Percentiles rank a stretch among this genome's conserved stretches.
Evolutionary conservation across 352 stramenopile genomes (phyloP).

Genomic region (Elongisporangium undulatum): DNA sequence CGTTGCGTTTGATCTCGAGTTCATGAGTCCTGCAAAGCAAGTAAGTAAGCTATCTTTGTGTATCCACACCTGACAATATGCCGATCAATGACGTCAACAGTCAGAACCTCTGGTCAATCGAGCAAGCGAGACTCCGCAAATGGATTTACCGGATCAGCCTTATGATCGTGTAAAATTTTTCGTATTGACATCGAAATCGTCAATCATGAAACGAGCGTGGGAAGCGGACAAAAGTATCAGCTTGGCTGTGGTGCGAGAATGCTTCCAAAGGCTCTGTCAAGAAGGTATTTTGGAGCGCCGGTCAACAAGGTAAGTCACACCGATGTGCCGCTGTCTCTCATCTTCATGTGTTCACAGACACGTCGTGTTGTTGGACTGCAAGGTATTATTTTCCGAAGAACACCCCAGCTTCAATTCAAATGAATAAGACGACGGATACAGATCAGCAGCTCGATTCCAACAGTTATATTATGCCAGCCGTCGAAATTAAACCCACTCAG

Average conservation of each 20-base stretch:
- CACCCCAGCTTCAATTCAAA: neutral
- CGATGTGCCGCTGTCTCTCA: neutral
- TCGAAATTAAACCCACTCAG: neutral
- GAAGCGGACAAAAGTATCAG: slow-evolving; percentile 2
- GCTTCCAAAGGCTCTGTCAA: slow-evolving; percentile 13
- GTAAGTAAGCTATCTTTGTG: neutral
- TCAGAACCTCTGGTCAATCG: neutral
- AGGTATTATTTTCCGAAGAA: neutral
- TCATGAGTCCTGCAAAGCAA: neutral
- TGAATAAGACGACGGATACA: neutral
- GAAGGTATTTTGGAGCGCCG: slow-evolving; percentile 14
- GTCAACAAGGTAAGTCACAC: slow-evolving; percentile 4
- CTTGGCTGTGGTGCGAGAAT: neutral
- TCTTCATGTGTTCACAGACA: neutral
- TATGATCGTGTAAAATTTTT: slow-evolving; percentile 5
- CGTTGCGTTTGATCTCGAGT: neutral
- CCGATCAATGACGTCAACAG: neutral
- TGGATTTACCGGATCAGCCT: neutral
- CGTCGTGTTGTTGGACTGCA: neutral
- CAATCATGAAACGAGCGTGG: slow-evolving; percentile 12
- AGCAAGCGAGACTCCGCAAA: neutral
- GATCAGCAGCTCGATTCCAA: neutral
- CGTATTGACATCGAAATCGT: slow-evolving; percentile 3
- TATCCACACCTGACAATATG: too few species aligned
- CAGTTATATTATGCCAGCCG: too few species aligned